These are phyloP conservation scores for Plasmodium vivax DNA, from an alignment of 169 alveolate species.

Conservation along the genomic window DNA sequence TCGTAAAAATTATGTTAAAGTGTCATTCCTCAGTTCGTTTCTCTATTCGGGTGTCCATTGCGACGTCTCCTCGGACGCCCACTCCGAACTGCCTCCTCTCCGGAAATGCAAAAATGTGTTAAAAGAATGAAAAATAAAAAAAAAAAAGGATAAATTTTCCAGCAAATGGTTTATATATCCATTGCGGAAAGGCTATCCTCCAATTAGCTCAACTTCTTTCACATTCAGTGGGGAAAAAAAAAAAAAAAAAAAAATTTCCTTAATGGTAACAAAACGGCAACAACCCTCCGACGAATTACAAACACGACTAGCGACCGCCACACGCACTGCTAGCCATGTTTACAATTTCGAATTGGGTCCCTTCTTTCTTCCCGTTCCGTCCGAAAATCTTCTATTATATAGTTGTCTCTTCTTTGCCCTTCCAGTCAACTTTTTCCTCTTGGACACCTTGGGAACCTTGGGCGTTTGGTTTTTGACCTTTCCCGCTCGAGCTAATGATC, in stretches of 20 bases:
- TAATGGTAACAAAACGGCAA: neutral
- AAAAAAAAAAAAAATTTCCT: neutral
- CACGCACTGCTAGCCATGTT: neutral
- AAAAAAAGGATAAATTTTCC: neutral
- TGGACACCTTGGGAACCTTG: slow-evolving; percentile 96
- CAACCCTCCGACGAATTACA: neutral
- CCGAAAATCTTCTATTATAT: slow-evolving; percentile 95
- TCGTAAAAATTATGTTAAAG: neutral
- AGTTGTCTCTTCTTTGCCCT: slow-evolving; percentile 98
- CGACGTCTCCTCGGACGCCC: neutral
- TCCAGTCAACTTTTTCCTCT: slow-evolving; percentile 96
- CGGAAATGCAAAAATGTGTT: neutral
- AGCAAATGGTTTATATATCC: neutral
- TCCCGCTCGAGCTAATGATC: slow-evolving; percentile 99
- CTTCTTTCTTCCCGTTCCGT: slow-evolving; percentile 86
- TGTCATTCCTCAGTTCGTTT: neutral
- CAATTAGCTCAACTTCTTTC: neutral
- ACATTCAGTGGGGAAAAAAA: neutral
- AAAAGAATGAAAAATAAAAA: neutral
- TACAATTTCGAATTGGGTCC: slow-evolving; percentile 88
- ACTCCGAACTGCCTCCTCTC: neutral
- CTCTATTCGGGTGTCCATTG: neutral
- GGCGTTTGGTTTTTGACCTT: slow-evolving; percentile 99
- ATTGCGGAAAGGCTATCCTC: neutral
- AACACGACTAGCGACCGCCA: neutral